Evolutionary conservation across 2,329 filamentous ascomycete species (phyloP), one percentile per base, ranked within the genome.

Genomic region (Cladosporium sp.): DNA sequence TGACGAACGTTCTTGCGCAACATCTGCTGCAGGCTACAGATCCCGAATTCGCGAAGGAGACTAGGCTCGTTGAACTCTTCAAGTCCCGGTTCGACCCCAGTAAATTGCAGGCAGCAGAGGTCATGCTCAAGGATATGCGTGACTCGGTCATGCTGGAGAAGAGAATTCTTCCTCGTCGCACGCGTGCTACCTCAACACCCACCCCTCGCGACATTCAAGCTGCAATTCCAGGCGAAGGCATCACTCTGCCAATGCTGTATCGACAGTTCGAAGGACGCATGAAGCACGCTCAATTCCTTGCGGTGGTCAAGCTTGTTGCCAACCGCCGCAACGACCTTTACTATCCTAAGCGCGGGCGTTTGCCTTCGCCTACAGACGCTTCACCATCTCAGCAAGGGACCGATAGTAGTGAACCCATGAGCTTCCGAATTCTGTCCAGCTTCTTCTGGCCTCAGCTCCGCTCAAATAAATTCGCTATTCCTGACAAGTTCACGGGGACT

Each of bases 91-190:
- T 96, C 53, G 92, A 92, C 19, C 89, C 96, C 59, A 79, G 81
- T 28, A 84, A 89, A 13, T 74, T 98, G 43, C 93, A 97, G 67
- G 87, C 88, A 45, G 96, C 91, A 69, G 92, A 98, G 66, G 93
- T 98, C 63, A 98, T 98, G 93, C 81, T 98, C 53, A 88, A 86
- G 58, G 93, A 98, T 67, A 87, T 97, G 34, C 80, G 87, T 59
- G 91, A 96, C 54, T 87, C 96, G 65, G 72, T 76, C 7, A 74
- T 79, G 10, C 82, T 95, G 43, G 76, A 82, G 40, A 61, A 56
- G 33, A 59, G 62, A 3, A 55, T 68, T 63, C 69, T 58, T 56
- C 60, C 52, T 59, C 49, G 56, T 54, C 61, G 45, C 46, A 62
- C 50, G 68, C 65, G 22, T 13, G 16, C 14, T 22, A 46, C 53